Conservation (phyloP, 306 rosid species). For the Fragaria ananassa region DNA sequence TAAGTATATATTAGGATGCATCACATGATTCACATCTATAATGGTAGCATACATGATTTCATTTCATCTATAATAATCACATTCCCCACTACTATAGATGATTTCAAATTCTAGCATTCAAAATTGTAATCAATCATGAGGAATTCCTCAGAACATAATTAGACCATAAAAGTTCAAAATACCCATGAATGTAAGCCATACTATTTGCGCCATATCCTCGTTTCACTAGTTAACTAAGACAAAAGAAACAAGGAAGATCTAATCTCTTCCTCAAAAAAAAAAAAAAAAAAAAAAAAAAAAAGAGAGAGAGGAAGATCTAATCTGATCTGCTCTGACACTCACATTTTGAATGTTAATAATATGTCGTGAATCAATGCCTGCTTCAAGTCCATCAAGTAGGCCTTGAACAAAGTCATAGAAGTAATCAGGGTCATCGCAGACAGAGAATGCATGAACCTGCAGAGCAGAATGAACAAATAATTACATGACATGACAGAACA, state of each 20-base stretch:
- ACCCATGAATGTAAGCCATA: not conserved
- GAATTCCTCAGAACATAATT: not conserved
- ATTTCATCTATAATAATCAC: not conserved
- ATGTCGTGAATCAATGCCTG: slow-evolving; percentile 65
- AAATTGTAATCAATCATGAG: not conserved
- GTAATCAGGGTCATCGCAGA: slow-evolving; percentile 88
- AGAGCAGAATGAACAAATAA: slow-evolving; percentile 24
- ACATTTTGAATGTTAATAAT: slow-evolving; percentile 68
- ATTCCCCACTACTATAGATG: not conserved
- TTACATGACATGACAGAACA: slow-evolving; percentile 11
- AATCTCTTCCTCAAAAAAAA: not conserved
- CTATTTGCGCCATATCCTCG: not conserved
- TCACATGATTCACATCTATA: not conserved
- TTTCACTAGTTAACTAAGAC: not conserved
- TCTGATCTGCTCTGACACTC: slow-evolving; percentile 37
- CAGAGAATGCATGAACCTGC: slow-evolving; percentile 81
- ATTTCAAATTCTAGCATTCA: not conserved
- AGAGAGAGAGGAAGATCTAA: not conserved
- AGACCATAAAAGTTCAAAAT: not conserved
- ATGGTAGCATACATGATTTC: not conserved
- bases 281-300: no score
- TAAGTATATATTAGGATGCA: not conserved
- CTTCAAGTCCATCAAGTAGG: slow-evolving; percentile 77
- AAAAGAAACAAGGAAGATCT: not conserved
- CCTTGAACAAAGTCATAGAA: slow-evolving; percentile 76